These are phyloP conservation scores for Begonia peltatifolia DNA, from an alignment of 306 rosid genomes.

Conservation along the genomic window DNA sequence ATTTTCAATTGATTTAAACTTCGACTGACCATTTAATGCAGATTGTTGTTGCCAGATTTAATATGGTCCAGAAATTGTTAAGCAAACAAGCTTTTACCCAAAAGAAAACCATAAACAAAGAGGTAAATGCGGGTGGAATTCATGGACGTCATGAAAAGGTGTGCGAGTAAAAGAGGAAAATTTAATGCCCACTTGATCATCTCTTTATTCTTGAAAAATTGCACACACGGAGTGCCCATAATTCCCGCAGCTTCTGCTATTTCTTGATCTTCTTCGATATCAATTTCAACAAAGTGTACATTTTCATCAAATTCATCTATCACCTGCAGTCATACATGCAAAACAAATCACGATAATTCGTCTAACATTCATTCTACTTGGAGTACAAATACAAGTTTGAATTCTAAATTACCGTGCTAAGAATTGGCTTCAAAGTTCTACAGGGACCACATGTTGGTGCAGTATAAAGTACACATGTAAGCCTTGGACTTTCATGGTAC, in stretches of 20 bases:
- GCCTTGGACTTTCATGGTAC: conserved; percentile 95
- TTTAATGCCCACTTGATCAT: conserved; percentile 47
- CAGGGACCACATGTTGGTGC: conserved; percentile 94
- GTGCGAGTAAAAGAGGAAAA: background rate
- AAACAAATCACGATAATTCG: too few species aligned
- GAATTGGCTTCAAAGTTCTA: conserved; percentile 91
- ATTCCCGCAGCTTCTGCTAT: conserved; percentile 93
- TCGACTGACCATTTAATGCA: too few species aligned
- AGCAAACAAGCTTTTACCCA: too few species aligned
- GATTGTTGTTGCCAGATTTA: too few species aligned
- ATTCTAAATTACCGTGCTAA: conserved; percentile 48
- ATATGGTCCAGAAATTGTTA: too few species aligned
- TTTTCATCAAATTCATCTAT: conserved; percentile 74
- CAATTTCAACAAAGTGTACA: conserved; percentile 92
- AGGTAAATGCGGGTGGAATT: too few species aligned
- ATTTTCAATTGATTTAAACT: too few species aligned
- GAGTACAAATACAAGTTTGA: background rate
- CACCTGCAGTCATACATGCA: conserved; percentile 25
- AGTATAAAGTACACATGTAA: conserved; percentile 75
- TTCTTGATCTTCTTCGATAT: conserved; percentile 94
- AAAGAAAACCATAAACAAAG: too few species aligned
- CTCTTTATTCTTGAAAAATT: conserved; percentile 88
- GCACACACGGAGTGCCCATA: conserved; percentile 98
- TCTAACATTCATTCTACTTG: too few species aligned
- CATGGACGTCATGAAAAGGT: too few species aligned